Conservation (phyloP, 345 rosid genomes). For the Rubroshorea leprosula region DNA sequence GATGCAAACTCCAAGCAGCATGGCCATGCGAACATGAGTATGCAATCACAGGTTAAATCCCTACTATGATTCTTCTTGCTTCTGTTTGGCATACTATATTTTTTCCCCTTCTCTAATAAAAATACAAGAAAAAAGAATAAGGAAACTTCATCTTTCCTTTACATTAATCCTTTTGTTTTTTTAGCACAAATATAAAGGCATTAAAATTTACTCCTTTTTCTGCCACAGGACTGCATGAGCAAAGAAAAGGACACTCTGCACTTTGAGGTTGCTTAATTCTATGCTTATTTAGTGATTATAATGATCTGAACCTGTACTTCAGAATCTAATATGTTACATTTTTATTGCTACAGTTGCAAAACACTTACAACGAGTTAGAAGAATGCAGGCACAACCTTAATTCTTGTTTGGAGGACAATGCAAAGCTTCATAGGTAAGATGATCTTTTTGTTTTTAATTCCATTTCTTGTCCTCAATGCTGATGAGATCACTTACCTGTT, state of each 20-base stretch:
- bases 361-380: constrained; percentile 53
- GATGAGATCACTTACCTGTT: constrained; percentile 4
- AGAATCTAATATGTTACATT: constrained; percentile 16
- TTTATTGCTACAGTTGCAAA: constrained; percentile 47
- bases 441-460: constrained; percentile 21
- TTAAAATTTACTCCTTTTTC: constrained; percentile 3
- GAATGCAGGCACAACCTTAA: constrained; percentile 59
- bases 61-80: not conserved
- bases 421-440: constrained; percentile 61
- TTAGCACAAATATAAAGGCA: not conserved
- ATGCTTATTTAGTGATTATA: constrained; percentile 16
- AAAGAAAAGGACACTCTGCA: constrained; percentile 50
- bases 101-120: not conserved
- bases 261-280: constrained; percentile 49
- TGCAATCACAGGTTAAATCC: constrained; percentile 48
- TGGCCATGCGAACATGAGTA: constrained; percentile 24
- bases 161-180: not conserved
- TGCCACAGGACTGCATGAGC: constrained; percentile 42
- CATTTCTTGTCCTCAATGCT: constrained; percentile 14
- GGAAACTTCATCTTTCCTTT: constrained; percentile 8
- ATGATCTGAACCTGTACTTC: constrained; percentile 12
- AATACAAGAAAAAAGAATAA: not conserved
- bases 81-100: not conserved
- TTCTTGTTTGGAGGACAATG: constrained; percentile 77
- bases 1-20: constrained; percentile 46